These are phyloP conservation scores for Mycena pura DNA, from an alignment of 768 basidiomycete species.

Conservation along the genomic window DNA sequence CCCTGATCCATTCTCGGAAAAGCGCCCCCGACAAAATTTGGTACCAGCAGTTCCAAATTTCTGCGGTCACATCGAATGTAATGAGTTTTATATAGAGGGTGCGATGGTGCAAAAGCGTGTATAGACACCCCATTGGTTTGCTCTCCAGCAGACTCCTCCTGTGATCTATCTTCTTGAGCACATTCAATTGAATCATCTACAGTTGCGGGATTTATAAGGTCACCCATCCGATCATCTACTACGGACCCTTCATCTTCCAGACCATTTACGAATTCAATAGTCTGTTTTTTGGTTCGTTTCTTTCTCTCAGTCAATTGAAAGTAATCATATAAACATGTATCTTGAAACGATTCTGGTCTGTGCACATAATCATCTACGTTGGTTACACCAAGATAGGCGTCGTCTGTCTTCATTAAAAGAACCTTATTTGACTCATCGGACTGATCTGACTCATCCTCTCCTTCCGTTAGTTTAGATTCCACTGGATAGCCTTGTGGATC, in stretches of 20 bases:
- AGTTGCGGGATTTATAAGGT: too few species aligned
- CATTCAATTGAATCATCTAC: too few species aligned
- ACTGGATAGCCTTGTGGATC: too few species aligned
- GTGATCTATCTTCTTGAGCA: too few species aligned
- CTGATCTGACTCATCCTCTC: too few species aligned
- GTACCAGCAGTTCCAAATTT: constrained; percentile 16
- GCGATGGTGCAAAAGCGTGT: background rate
- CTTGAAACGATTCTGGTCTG: background rate
- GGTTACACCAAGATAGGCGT: background rate
- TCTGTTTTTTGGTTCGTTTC: background rate
- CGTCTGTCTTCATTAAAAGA: background rate
- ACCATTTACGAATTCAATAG: background rate
- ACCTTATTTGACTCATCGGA: too few species aligned
- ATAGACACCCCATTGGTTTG: too few species aligned
- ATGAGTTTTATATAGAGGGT: background rate
- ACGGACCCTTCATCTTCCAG: background rate
- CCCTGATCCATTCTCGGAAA: too few species aligned
- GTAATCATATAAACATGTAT: background rate
- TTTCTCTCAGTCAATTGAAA: background rate
- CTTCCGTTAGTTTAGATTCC: too few species aligned
- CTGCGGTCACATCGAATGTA: background rate
- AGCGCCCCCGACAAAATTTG: too few species aligned
- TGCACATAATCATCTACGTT: background rate
- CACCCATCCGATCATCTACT: too few species aligned
- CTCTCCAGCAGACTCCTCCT: too few species aligned